These are phyloP conservation scores for Candida patagonica DNA, from an alignment of 805 yeast species.

Conservation along the genomic window DNA sequence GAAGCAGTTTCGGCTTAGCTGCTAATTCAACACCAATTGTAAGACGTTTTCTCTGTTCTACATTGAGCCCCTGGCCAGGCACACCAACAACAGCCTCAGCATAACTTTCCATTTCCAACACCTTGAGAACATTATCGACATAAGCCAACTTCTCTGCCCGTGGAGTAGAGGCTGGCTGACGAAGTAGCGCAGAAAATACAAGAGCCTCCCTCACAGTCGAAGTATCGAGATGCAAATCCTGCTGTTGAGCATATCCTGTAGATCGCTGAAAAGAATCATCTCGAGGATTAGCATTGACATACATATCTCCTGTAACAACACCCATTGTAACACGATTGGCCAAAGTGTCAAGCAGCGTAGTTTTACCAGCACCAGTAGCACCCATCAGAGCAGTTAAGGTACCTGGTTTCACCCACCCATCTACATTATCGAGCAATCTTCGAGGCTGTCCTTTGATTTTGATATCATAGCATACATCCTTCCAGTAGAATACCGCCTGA, in stretches of 20 bases:
- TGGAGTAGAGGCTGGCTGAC: slow-evolving; percentile 50
- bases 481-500: slow-evolving; percentile 58
- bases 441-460: slow-evolving; percentile 44
- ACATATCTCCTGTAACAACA: slow-evolving; percentile 57
- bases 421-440: slow-evolving; percentile 53
- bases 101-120: slow-evolving; percentile 54
- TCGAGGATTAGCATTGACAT: slow-evolving; percentile 54
- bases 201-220: slow-evolving; percentile 68
- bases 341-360: slow-evolving; percentile 61
- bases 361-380: slow-evolving; percentile 76
- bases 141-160: slow-evolving; percentile 50
- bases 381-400: slow-evolving; percentile 74
- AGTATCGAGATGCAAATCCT: slow-evolving; percentile 57
- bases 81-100: slow-evolving; percentile 70
- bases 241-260: slow-evolving; percentile 72
- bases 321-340: slow-evolving; percentile 66
- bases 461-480: slow-evolving; percentile 62
- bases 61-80: slow-evolving; percentile 60
- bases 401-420: slow-evolving; percentile 80
- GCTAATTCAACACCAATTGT: slow-evolving; percentile 61
- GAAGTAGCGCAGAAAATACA: slow-evolving; percentile 53
- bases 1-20: slow-evolving; percentile 51
- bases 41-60: slow-evolving; percentile 52
- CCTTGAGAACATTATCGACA: slow-evolving; percentile 54
- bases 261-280: slow-evolving; percentile 55